Conservation (phyloP, 2,329 filamentous ascomycete genomes). For the Teratosphaeria zuluensis region DNA sequence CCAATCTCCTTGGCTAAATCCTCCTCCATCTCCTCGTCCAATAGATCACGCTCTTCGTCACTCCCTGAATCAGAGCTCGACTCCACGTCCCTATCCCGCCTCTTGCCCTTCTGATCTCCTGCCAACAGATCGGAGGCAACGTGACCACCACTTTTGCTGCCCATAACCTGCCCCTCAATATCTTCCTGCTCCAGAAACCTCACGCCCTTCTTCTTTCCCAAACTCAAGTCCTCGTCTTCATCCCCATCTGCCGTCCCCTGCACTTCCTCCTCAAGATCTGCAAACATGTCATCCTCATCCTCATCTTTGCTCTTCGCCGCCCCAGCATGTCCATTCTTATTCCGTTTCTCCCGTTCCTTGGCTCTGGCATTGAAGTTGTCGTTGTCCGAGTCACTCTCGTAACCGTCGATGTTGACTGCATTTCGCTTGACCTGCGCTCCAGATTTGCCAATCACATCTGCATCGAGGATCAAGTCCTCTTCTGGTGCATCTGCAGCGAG, state of each 20-base stretch:
- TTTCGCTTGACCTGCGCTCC: constrained; percentile 73
- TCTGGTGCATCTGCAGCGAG: constrained; percentile 73
- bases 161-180: constrained; percentile 70
- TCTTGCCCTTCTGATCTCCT: constrained; percentile 44
- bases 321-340: constrained; percentile 25
- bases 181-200: constrained; percentile 51
- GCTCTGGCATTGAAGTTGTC: constrained; percentile 77
- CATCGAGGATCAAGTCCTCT: constrained; percentile 63
- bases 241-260: constrained; percentile 35
- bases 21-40: constrained; percentile 48
- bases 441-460: constrained; percentile 77
- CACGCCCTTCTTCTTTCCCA: constrained; percentile 50
- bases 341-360: constrained; percentile 21
- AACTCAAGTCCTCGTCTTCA: constrained; percentile 42
- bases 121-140: constrained; percentile 50
- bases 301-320: constrained; percentile 38
- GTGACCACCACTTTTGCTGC: constrained; percentile 64
- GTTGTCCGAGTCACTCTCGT: constrained; percentile 86
- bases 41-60: constrained; percentile 56
- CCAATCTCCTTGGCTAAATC: constrained; percentile 83
- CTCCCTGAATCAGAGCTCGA: constrained; percentile 15
- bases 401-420: constrained; percentile 92
- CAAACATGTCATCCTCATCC: constrained; percentile 80
- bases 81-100: constrained; percentile 15
- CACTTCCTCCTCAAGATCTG: constrained; percentile 51